Base-by-base conservation (phyloP, 2,329 filamentous ascomycete genomes). In the Arthroderma sp. region DNA sequence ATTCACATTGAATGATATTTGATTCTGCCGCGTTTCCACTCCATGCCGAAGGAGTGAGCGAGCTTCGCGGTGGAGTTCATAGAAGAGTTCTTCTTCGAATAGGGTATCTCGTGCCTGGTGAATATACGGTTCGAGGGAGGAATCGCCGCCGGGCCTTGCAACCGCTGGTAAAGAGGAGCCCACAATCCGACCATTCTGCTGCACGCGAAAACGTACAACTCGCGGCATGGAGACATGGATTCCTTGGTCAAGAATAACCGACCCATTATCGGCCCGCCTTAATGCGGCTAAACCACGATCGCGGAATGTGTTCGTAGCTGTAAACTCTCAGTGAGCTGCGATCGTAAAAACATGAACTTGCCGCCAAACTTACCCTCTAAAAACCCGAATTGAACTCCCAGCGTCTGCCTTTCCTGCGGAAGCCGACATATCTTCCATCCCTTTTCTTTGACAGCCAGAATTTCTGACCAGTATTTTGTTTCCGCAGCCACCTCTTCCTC, bases 331-430 rank as follows among this genome's bases (percentile, higher is more conserved):
- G 43, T 40, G 29, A 41, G 30, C 32, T 28, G n/a, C 15, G 5
- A 40, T 53, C 68, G 46, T 68, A 61, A 29, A n/a, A 7, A 38
- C 48, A 37, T 43, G 33, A 33, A 52, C 39, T 15, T 10, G n/a
- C 9, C 6, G 4, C 8, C 37, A 31, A 41, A 53, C 64, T 44
- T 62, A 75, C 74, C 75, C 68, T 95, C 89, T 8, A 82, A 74
- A 57, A 94, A 94, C 5, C 89, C 91, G 63, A 89, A 95, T 50
- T 84, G 80, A 32, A 96, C 89, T 15, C 83, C 87, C 41, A 96
- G 71, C 0, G 79, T 80, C 53, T 85, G 78, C 41, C 73, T 72
- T 53, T 89, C 80, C 5, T 79, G 71, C 0, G 86, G 85, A 36
- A 91, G 68, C 40, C 83, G 76, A 53, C 82, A 89, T 11, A 96